Conservation (phyloP, 352 stramenopile species). For the Peronospora belbahrii region DNA sequence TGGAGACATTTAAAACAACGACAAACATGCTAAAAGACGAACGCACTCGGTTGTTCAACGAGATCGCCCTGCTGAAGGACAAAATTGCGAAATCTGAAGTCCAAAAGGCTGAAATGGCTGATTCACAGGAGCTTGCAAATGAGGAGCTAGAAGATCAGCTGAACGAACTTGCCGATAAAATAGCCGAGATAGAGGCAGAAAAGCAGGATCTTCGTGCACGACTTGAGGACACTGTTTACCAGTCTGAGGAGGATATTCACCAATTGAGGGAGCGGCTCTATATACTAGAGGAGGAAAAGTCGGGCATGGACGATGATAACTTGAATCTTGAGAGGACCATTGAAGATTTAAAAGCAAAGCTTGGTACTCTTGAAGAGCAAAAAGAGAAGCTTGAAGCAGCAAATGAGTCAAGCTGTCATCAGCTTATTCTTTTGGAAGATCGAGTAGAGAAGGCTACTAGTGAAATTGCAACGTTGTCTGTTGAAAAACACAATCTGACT, state of each 20-base stretch:
- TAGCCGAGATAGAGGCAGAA: conserved; percentile 47
- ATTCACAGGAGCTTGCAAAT: conserved; percentile 40
- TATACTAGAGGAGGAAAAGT: conserved; percentile 43
- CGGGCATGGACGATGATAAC: conserved; percentile 28
- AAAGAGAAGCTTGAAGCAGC: conserved; percentile 29
- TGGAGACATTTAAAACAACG: conserved; percentile 49
- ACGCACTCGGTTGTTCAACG: conserved; percentile 39
- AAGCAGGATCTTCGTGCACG: conserved; percentile 37
- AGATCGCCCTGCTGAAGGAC: conserved; percentile 51
- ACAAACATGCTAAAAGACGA: conserved; percentile 59
- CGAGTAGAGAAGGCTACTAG: conserved; percentile 11
- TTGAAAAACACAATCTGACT: conserved; percentile 22
- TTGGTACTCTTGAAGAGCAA: conserved; percentile 28
- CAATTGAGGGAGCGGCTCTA: conserved; percentile 37
- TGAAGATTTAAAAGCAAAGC: conserved; percentile 27
- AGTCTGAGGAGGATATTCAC: conserved; percentile 44
- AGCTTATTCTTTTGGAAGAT: conserved; percentile 19
- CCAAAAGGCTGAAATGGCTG: conserved; percentile 36
- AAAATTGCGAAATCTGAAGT: conserved; percentile 34
- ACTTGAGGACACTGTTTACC: conserved; percentile 30
- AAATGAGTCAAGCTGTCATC: conserved; percentile 15
- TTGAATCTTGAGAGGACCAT: conserved; percentile 30
- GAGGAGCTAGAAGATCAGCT: conserved; percentile 52
- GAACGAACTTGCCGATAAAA: conserved; percentile 47
- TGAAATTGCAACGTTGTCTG: conserved; percentile 21